Percentiles rank a stretch among this genome's conserved stretches.
Evolutionary conservation across 805 yeast genomes (phyloP).

Genomic region (Candida wancherniae): DNA sequence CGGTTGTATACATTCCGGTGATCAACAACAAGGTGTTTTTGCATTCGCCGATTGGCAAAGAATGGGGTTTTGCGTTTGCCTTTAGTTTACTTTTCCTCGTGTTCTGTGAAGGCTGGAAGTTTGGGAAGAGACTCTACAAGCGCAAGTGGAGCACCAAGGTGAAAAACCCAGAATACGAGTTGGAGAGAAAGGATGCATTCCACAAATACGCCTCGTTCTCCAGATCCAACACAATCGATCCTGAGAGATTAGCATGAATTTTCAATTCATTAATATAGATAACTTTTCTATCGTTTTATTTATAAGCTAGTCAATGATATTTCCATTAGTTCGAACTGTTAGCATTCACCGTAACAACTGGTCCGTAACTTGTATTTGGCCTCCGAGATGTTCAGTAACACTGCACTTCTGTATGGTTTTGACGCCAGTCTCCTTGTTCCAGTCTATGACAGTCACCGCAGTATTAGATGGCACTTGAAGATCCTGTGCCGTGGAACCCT

Average conservation of each 20-base stretch:
- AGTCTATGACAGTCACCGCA: conserved; percentile 64
- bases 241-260: conserved; percentile 12
- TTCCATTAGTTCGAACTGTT: too few relatives aligned
- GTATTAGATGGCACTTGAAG: conserved; percentile 69
- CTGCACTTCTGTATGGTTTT: conserved; percentile 56
- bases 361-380: conserved; percentile 22
- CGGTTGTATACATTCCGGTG: conserved; percentile 38
- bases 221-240: conserved; percentile 43
- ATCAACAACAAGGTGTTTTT: conserved; percentile 36
- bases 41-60: conserved; percentile 35
- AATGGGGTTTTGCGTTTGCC: conserved; percentile 36
- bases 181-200: conserved; percentile 60
- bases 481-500: conserved; percentile 34
- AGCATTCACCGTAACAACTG: conserved; percentile 10
- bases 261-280: neutral
- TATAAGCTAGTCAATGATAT: neutral
- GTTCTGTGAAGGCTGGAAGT: conserved; percentile 37
- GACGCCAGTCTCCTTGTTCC: conserved; percentile 32
- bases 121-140: conserved; percentile 33
- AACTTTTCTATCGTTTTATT: neutral
- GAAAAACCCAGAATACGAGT: conserved; percentile 58
- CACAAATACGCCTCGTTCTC: conserved; percentile 57
- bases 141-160: conserved; percentile 29
- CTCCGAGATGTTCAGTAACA: conserved; percentile 63
- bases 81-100: conserved; percentile 26